These are phyloP conservation scores for Penicillium egyptiacum DNA, from an alignment of 495 filamentous ascomycete species.

Conservation along the genomic window DNA sequence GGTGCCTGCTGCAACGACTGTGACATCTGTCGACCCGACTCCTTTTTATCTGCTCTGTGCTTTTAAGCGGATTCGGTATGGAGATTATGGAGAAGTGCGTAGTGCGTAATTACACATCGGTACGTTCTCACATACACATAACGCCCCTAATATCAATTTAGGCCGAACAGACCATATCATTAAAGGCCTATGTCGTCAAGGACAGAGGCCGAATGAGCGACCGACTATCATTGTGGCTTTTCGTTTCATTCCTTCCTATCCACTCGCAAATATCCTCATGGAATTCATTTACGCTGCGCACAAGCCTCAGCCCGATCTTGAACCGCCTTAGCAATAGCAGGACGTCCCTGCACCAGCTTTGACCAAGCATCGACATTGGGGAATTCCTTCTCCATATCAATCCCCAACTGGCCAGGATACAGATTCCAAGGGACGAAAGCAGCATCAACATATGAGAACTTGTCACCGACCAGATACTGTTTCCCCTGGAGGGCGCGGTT, in stretches of 20 bases:
- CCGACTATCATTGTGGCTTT: no score
- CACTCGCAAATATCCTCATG: not conserved
- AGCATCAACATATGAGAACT: slow-evolving; percentile 58
- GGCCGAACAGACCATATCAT: no score
- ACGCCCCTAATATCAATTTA: no score
- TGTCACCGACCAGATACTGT: slow-evolving; percentile 60
- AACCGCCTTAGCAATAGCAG: slow-evolving; percentile 40
- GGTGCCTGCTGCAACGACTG: not conserved
- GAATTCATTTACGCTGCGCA: not conserved
- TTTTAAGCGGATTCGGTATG: not conserved
- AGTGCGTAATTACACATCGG: no score
- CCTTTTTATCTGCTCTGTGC: not conserved
- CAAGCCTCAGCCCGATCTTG: slow-evolving; percentile 34
- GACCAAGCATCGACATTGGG: slow-evolving; percentile 46
- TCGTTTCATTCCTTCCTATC: no score
- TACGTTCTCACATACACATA: no score
- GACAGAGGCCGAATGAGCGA: no score
- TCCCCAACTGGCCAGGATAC: slow-evolving; percentile 16
- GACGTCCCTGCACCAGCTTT: slow-evolving; percentile 39
- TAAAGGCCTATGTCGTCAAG: no score
- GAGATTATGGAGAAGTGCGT: no score
- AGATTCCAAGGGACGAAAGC: slow-evolving; percentile 57
- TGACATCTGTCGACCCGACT: not conserved
- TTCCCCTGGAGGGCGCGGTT: slow-evolving; percentile 51
- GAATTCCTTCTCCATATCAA: slow-evolving; percentile 41